Conservation (phyloP, 441 rosid genomes). For the Gossypium trilobum region DNA sequence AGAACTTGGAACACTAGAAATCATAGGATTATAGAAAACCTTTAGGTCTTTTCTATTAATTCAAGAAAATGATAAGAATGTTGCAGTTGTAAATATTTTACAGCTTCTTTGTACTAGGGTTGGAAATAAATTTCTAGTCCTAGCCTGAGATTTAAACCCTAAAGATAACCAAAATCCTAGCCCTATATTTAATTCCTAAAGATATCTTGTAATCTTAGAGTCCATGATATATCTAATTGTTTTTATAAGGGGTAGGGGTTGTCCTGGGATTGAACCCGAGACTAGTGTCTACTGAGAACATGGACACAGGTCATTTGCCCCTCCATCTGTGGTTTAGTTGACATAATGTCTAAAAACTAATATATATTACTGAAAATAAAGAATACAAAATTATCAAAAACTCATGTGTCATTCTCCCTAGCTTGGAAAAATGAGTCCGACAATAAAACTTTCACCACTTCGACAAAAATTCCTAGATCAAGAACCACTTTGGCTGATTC, state of each 20-base stretch:
- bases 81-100: not conserved
- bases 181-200: not conserved
- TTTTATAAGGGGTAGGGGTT: no score
- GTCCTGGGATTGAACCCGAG: no score
- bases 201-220: not conserved
- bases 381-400: not conserved
- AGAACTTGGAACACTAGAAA: not conserved
- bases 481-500: not conserved
- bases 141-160: not conserved
- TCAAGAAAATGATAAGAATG: not conserved
- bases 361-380: not conserved
- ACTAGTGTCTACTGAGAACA: no score
- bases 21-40: not conserved
- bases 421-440: not conserved
- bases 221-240: not conserved
- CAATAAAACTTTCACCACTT: not conserved
- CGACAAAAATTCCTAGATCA: not conserved
- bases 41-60: not conserved
- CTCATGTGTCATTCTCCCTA: not conserved
- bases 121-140: not conserved
- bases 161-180: not conserved
- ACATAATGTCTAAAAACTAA: not conserved
- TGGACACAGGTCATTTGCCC: no score
- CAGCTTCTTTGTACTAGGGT: not conserved
- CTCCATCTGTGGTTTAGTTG: no score